phyloP scores from a whole-genome alignment of 1,139 yeast genomes.

The Candida labiduridarum region DNA sequence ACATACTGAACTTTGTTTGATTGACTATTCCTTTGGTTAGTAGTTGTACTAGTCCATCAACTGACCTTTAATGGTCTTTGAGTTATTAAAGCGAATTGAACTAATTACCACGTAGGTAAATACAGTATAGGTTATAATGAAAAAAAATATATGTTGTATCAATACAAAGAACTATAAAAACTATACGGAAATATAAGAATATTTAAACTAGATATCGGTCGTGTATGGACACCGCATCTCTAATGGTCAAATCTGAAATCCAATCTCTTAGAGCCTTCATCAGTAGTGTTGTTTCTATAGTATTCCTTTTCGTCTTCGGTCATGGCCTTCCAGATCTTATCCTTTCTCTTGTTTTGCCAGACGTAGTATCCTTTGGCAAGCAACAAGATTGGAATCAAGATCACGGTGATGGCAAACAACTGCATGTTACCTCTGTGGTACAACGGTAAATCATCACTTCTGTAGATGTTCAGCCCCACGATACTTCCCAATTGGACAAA shows the following conservation, averaged over 20 bases:
- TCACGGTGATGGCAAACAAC: slow-evolving; percentile 20
- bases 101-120: no score
- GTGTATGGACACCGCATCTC: not conserved
- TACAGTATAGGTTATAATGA: no score
- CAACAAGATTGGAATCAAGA: slow-evolving; percentile 22
- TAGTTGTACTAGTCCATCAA: no score
- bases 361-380: slow-evolving; percentile 43
- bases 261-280: slow-evolving; percentile 57
- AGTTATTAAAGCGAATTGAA: no score
- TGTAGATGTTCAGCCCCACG: slow-evolving; percentile 54
- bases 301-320: slow-evolving; percentile 47
- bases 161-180: no score
- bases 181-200: not conserved
- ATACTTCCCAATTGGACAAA: slow-evolving; percentile 59
- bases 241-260: slow-evolving; percentile 47
- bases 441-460: slow-evolving; percentile 57
- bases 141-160: no score
- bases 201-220: no score
- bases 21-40: no score
- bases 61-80: no score
- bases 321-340: slow-evolving; percentile 49
- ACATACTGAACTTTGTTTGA: no score
- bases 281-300: slow-evolving; percentile 47
- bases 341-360: slow-evolving; percentile 48
- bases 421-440: slow-evolving; percentile 56